Percentiles rank a stretch among this genome's conserved stretches.
phyloP scores from a whole-genome alignment of 208 protist genomes.

The Crithidia brevicula region DNA sequence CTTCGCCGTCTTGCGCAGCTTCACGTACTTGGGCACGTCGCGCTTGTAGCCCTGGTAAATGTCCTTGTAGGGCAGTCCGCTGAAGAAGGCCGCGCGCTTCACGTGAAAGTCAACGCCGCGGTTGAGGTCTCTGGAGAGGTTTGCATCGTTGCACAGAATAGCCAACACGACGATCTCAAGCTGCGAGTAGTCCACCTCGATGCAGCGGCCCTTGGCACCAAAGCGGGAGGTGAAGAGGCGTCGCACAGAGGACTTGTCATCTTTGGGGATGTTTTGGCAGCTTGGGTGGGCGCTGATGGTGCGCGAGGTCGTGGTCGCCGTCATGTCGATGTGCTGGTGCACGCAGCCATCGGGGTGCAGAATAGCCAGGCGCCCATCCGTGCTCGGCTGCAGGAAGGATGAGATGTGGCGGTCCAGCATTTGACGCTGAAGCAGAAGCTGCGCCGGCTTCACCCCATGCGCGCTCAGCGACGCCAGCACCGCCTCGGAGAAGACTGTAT shows the following conservation, averaged over 20 bases:
- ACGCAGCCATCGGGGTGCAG: slow-evolving; percentile 71
- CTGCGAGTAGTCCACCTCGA: slow-evolving; percentile 93
- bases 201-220: slow-evolving; percentile 70
- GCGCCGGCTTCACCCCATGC: slow-evolving; percentile 52
- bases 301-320: slow-evolving; percentile 76
- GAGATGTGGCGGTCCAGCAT: slow-evolving; percentile 59
- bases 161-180: slow-evolving; percentile 88
- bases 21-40: slow-evolving; percentile 62
- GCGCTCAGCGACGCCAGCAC: slow-evolving; percentile 53
- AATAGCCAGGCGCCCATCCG: slow-evolving; percentile 47
- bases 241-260: slow-evolving; percentile 81
- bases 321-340: slow-evolving; percentile 86
- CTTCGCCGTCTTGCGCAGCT: slow-evolving; percentile 87
- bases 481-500: slow-evolving; percentile 52
- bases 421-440: slow-evolving; percentile 69
- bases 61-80: slow-evolving; percentile 78
- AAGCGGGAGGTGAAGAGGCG: slow-evolving; percentile 86
- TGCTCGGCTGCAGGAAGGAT: slow-evolving; percentile 51
- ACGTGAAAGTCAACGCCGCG: slow-evolving; percentile 89
- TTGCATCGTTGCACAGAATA: slow-evolving; percentile 69
- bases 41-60: slow-evolving; percentile 75
- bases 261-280: slow-evolving; percentile 90
- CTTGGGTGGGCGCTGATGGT: slow-evolving; percentile 86
- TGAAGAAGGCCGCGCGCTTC: slow-evolving; percentile 86
- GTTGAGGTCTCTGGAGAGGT: slow-evolving; percentile 69